Evolutionary conservation across 177 flowering plant species (phyloP).

Genomic region (Tripterygium wilfordii): DNA sequence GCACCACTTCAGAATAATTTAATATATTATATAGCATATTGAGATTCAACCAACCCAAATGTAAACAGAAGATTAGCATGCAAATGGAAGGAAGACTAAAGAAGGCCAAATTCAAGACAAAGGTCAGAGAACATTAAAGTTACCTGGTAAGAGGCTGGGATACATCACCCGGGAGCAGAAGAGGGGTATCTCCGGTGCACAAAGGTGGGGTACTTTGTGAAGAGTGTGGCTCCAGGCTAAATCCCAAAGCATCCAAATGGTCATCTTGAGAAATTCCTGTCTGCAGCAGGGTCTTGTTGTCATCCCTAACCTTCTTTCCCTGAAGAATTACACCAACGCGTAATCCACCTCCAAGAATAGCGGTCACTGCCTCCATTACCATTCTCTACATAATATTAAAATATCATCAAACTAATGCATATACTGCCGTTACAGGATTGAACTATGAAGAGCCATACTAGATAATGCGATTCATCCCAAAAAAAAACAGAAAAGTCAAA

Average conservation of each 20-base stretch:
- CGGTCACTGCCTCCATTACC: conserved; percentile 88
- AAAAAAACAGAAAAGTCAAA: no score
- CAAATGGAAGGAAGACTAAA: no score
- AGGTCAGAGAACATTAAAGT: not conserved
- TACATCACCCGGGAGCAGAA: conserved; percentile 26
- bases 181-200: conserved; percentile 31
- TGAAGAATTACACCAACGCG: conserved; percentile 77
- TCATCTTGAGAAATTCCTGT: conserved; percentile 66
- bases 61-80: no score
- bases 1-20: no score
- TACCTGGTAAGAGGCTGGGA: conserved; percentile 50
- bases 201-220: conserved; percentile 29
- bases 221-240: conserved; percentile 68
- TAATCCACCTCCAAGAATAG: conserved; percentile 75
- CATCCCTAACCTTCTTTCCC: conserved; percentile 84
- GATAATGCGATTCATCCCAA: no score
- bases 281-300: conserved; percentile 69
- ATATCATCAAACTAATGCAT: no score
- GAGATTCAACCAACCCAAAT: no score
- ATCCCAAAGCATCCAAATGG: conserved; percentile 64
- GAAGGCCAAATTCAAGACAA: not conserved
- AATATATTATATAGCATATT: no score
- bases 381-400: conserved; percentile 56
- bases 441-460: no score
- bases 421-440: no score